Evolutionary conservation across 768 basidiomycete genomes (phyloP), one percentile per base, ranked within the genome.

Genomic region (Daedaleopsis nitida): DNA sequence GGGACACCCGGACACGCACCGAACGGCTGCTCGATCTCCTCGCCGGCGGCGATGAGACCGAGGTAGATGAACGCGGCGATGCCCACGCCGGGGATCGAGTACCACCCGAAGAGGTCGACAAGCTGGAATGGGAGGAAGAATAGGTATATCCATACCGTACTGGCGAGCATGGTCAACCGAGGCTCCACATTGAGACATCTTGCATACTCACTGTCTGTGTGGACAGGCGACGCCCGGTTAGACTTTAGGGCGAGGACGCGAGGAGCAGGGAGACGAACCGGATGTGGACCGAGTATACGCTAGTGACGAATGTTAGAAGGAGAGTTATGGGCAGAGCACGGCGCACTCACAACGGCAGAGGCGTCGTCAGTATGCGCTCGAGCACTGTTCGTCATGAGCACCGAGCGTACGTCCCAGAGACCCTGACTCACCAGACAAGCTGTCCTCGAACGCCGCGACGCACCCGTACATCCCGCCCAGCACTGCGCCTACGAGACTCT

Each of bases 111-210:
- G 37, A 81, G 80, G 47, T 75, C 75, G 53, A 87, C 81, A 8
- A 90, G 78, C 71, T 92, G 89, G 80, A 92, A 89, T 1, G 89
- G 90, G 1, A 92, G 77, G 72, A 88, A 86, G 77, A 91, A 88
- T 2, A 90, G 80, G 71, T 89, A 92, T 23, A 87, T 69, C 87
- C 85, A 88, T 39, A 88, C 84, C 43, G 85, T 87, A 68, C 85
- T 75, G 52, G 7, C 4, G 27, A 2, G 8, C 21, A 19, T 16
- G 27, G 48, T 39, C 21, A 27, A 35, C 7, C 2, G 17, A 14
- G 23, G 21, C 23, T 34, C 5, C 3, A 35, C 13, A 17, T 14
- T 13, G 35, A 42, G 43, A 32, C 55, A 45, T 5, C 43, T 10
- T 7, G 38, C 17, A 16, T 52, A 52, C 69, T 57, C 49, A 70